phyloP scores from a whole-genome alignment of 805 yeast genomes.

The Cyberlindnera mycetangii region DNA sequence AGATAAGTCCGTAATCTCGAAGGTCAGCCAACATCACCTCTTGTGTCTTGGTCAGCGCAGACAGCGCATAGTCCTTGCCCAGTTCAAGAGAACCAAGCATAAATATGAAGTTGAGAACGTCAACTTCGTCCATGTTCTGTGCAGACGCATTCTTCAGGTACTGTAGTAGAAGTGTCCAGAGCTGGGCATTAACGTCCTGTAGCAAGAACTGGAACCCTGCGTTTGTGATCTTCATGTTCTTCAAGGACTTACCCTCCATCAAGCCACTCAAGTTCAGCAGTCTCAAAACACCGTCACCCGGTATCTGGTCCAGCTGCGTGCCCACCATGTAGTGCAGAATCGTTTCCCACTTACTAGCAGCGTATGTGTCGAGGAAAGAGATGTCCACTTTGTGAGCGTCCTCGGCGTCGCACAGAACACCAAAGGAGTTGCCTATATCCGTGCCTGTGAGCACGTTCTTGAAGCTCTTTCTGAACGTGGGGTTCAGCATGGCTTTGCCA shows the following conservation, averaged over 20 bases:
- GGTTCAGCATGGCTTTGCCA: constrained; percentile 54
- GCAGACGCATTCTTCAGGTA: constrained; percentile 77
- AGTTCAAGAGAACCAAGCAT: constrained; percentile 89
- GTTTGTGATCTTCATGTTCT: constrained; percentile 70
- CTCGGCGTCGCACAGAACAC: constrained; percentile 57
- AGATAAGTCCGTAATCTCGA: constrained; percentile 87
- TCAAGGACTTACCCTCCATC: constrained; percentile 62
- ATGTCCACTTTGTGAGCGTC: constrained; percentile 58
- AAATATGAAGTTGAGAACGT: constrained; percentile 88
- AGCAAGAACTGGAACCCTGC: constrained; percentile 90
- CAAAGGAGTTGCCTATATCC: constrained; percentile 65
- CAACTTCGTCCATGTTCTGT: constrained; percentile 91
- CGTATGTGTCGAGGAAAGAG: constrained; percentile 73
- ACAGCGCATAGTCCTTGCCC: constrained; percentile 78
- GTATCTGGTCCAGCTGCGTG: constrained; percentile 64
- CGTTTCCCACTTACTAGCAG: constrained; percentile 89
- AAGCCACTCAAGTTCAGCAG: constrained; percentile 77
- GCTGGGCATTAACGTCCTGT: constrained; percentile 90
- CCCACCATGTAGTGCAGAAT: constrained; percentile 98
- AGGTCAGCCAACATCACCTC: constrained; percentile 83
- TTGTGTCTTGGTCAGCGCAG: constrained; percentile 76
- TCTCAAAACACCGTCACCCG: constrained; percentile 79
- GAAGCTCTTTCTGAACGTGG: constrained; percentile 71
- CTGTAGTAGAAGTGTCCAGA: constrained; percentile 88
- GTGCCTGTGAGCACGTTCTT: constrained; percentile 85